Evolutionary conservation across 345 rosid species (phyloP), one percentile per base, ranked within the genome.

Genomic region (Physaria fendleri): DNA sequence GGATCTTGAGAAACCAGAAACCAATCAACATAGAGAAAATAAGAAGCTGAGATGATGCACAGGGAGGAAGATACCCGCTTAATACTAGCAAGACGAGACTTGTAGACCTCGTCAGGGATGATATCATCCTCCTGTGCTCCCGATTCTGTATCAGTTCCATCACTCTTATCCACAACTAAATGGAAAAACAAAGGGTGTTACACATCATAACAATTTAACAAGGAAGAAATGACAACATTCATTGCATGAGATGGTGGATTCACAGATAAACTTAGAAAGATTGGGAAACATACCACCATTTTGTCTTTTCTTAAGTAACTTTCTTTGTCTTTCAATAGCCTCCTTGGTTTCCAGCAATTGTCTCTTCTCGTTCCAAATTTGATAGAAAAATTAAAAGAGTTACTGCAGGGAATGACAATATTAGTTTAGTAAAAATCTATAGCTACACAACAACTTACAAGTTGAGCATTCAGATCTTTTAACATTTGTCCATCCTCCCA

Each of bases 401-500:
- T 57, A 55, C 32, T 33, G 4, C 51, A 54, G 9, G 11, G 23
- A 46, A 5, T 37, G 21, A 21, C 35, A 30, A 16, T 45, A 53
- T 15, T 42, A 51, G 44, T 59, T 45, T 37, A 3, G 20, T 54
- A 39, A 21, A 51, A 37, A 38, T 32, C 23, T 20, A 25, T 56
- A 13, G 35, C n/a, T n/a, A n/a, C n/a, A 30, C 15, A 72, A 30
- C 11, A 58, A 78, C 95, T 28, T 77, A 94, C 99, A 51, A 94
- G 96, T 68, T 90, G 95, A 74, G 79, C 68, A 79, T 94, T 94
- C 70, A 94, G 57, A 80, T 94, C 99, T 78, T 90, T 94, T 71
- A 94, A 76, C 34, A 82, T 80, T 71, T 87, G 99, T 45, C 99
- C 99, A 59, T 94, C 99, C 78, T 94, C 99, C 99, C 99, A 94